Evolutionary conservation across 2,329 filamentous ascomycete species (phyloP).

Genomic region (Fusarium xyrophilum): DNA sequence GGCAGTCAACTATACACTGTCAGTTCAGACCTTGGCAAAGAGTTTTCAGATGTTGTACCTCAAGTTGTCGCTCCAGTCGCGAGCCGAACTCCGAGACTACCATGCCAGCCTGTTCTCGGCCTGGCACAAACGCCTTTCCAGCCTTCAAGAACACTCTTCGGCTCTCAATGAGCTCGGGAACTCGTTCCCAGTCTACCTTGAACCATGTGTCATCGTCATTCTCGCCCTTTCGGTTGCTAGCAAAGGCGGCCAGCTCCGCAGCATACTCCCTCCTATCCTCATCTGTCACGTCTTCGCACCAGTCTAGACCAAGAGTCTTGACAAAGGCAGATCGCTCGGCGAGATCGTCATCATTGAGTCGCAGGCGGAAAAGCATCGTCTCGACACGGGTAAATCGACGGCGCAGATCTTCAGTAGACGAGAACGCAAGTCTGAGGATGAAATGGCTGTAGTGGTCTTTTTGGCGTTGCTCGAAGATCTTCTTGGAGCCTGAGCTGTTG

Average conservation of each 20-base stretch:
- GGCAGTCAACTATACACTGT: slow-evolving; percentile 72
- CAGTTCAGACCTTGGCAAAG: neutral
- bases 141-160: slow-evolving; percentile 76
- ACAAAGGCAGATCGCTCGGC: slow-evolving; percentile 80
- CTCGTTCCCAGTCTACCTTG: slow-evolving; percentile 94
- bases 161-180: slow-evolving; percentile 86
- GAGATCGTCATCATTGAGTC: slow-evolving; percentile 78
- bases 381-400: slow-evolving; percentile 86
- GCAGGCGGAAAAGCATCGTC: slow-evolving; percentile 84
- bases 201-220: slow-evolving; percentile 87
- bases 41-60: slow-evolving; percentile 59
- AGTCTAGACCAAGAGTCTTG: slow-evolving; percentile 77
- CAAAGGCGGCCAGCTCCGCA: slow-evolving; percentile 64
- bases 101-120: slow-evolving; percentile 85
- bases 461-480: slow-evolving; percentile 75
- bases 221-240: slow-evolving; percentile 47
- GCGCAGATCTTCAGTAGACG: slow-evolving; percentile 87
- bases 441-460: slow-evolving; percentile 99
- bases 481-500: slow-evolving; percentile 69
- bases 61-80: slow-evolving; percentile 79
- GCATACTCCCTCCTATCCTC: slow-evolving; percentile 75
- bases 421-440: slow-evolving; percentile 91
- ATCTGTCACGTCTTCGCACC: slow-evolving; percentile 85
- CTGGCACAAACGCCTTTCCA: slow-evolving; percentile 91
- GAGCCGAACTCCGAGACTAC: slow-evolving; percentile 85